These are phyloP conservation scores for Boletus sensibilis DNA, from an alignment of 768 basidiomycete genomes.

Conservation along the genomic window DNA sequence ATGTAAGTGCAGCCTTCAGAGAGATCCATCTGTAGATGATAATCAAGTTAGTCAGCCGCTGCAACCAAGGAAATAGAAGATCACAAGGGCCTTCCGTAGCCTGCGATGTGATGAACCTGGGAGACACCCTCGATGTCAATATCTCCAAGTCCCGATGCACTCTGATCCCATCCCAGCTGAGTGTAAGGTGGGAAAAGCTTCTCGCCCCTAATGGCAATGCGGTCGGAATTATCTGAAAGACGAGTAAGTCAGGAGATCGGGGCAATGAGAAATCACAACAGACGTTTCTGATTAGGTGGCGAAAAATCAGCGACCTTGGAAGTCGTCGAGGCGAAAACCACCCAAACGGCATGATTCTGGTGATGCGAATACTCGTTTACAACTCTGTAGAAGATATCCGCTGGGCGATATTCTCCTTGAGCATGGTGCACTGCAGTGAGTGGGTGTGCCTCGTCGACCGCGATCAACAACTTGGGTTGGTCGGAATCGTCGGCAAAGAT, in stretches of 20 bases:
- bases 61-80: too few species aligned
- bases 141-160: too few species aligned
- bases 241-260: background rate
- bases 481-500: background rate
- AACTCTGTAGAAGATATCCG: slow-evolving; percentile 2
- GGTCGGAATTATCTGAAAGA: slow-evolving; percentile 10
- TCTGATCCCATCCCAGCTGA: slow-evolving; percentile 17
- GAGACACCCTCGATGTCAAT: too few species aligned
- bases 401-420: background rate
- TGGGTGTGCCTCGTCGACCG: slow-evolving; percentile 13
- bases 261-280: background rate
- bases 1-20: too few species aligned
- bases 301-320: slow-evolving; percentile 10
- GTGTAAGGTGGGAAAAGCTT: slow-evolving; percentile 8
- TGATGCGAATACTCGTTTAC: slow-evolving; percentile 9
- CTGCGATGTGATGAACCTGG: too few species aligned
- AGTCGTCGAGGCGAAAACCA: slow-evolving; percentile 16
- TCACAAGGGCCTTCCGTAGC: too few species aligned
- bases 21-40: too few species aligned
- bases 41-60: too few species aligned
- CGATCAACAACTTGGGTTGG: slow-evolving; percentile 11
- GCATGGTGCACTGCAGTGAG: background rate
- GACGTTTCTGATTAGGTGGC: background rate
- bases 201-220: background rate
- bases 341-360: slow-evolving; percentile 9